These are phyloP conservation scores for Eragrostis curvula DNA, from an alignment of 176 grass and related monocot species.

Conservation along the genomic window DNA sequence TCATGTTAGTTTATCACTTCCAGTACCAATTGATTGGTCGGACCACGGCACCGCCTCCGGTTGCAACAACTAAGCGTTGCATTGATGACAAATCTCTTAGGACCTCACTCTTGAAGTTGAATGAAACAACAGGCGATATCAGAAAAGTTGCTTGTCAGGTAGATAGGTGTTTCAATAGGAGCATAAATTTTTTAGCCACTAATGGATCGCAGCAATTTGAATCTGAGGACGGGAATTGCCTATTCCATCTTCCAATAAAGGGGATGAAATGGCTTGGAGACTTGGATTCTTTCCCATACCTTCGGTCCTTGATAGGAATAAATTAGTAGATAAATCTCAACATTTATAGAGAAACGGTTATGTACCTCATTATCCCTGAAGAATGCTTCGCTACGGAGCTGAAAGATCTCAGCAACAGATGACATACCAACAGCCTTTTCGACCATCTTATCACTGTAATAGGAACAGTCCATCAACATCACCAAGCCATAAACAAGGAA, in stretches of 20 bases:
- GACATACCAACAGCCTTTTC: constrained; percentile 82
- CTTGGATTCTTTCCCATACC: neutral
- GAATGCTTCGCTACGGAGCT: constrained; percentile 88
- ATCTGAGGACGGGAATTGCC: neutral
- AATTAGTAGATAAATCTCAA: neutral
- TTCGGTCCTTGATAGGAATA: neutral
- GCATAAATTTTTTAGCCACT: neutral
- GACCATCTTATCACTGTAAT: constrained; percentile 89
- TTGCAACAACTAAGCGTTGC: constrained; percentile 89
- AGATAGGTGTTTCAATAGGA: constrained; percentile 27
- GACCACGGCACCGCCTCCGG: constrained; percentile 90
- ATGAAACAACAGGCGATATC: constrained; percentile 51
- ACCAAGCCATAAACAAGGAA: neutral
- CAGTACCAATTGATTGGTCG: constrained; percentile 88
- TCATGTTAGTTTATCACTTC: constrained; percentile 45
- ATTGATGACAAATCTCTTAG: constrained; percentile 88
- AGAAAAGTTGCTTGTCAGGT: constrained; percentile 38
- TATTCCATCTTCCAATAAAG: constrained; percentile 29
- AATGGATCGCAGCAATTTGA: neutral
- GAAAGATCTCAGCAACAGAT: constrained; percentile 92
- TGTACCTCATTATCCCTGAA: constrained; percentile 98
- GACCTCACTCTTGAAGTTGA: constrained; percentile 75
- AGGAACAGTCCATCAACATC: constrained; percentile 24
- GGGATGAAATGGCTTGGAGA: neutral
- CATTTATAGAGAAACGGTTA: constrained; percentile 8